A percentile compares a stretch with the other conserved stretches of the same genome.
These are phyloP conservation scores for Globisporangium mamillatum DNA, from an alignment of 352 stramenopile species.

Conservation along the genomic window DNA sequence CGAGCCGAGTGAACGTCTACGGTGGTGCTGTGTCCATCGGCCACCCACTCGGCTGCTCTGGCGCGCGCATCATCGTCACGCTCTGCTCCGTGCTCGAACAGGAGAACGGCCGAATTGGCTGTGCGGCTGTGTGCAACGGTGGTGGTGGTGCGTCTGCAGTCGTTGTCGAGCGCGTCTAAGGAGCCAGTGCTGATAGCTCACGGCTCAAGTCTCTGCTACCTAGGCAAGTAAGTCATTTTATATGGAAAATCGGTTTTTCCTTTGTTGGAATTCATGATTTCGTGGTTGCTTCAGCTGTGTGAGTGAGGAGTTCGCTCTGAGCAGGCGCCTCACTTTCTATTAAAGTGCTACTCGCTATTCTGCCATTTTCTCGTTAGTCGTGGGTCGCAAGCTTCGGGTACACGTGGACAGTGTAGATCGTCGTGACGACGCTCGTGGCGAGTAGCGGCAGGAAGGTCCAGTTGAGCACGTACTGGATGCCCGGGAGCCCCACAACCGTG, in stretches of 20 bases:
- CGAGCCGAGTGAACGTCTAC: slow-evolving; percentile 91
- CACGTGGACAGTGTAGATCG: slow-evolving; percentile 67
- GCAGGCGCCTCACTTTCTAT: neutral
- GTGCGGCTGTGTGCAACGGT: slow-evolving; percentile 96
- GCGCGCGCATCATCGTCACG: slow-evolving; percentile 90
- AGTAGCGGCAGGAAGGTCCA: slow-evolving; percentile 76
- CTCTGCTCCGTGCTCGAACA: slow-evolving; percentile 91
- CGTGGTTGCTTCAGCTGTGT: neutral
- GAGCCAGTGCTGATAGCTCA: neutral
- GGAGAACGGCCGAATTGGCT: slow-evolving; percentile 88
- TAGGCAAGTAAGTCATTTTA: neutral
- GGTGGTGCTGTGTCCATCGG: slow-evolving; percentile 76
- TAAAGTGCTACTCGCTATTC: neutral
- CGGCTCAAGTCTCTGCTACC: neutral
- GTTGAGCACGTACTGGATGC: slow-evolving; percentile 84
- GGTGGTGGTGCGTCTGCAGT: slow-evolving; percentile 94
- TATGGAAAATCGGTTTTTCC: neutral
- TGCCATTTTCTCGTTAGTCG: slow-evolving; percentile 26
- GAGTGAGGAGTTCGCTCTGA: neutral
- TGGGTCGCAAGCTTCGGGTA: slow-evolving; percentile 66
- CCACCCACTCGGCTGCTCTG: slow-evolving; percentile 67
- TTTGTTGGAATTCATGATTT: neutral
- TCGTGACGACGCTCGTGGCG: slow-evolving; percentile 47
- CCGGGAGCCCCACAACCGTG: slow-evolving; percentile 74
- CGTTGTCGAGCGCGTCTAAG: slow-evolving; percentile 84